Evolutionary conservation across 78 protist species (phyloP).

Genomic region (Dictyostelium purpureum): DNA sequence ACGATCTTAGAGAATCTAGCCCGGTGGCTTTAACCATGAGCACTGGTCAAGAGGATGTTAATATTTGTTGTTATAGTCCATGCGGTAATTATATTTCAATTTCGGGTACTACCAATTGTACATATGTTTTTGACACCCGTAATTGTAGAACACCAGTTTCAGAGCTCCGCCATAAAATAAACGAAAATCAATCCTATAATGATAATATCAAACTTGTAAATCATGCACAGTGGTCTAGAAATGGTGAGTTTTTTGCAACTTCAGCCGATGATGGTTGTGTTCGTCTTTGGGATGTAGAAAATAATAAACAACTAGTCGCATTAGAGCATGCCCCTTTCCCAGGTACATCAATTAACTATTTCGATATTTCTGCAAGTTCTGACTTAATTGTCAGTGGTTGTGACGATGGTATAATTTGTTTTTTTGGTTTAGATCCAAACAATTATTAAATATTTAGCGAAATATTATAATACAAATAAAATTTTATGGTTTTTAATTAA

Average conservation of each 20-base stretch:
- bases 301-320: background rate
- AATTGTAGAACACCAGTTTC: background rate
- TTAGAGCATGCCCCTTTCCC: background rate
- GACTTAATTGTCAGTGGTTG: slow-evolving; percentile 10
- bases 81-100: slow-evolving; percentile 1
- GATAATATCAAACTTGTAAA: background rate
- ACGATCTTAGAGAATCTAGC: background rate
- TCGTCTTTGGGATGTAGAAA: slow-evolving; percentile 2
- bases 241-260: slow-evolving; percentile 13
- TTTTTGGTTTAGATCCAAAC: background rate
- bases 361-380: slow-evolving; percentile 2
- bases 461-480: too few relatives aligned
- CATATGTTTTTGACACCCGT: background rate
- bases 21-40: background rate
- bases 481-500: too few relatives aligned
- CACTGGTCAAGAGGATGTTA: background rate
- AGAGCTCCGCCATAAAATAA: background rate
- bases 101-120: background rate
- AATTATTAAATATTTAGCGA: too few relatives aligned
- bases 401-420: slow-evolving; percentile 7
- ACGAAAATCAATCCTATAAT: background rate
- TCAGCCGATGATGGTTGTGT: slow-evolving; percentile 20
- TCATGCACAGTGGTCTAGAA: slow-evolving; percentile 16
- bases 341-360: background rate
- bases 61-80: slow-evolving; percentile 5